These are phyloP conservation scores for Candida buenavistaensis DNA, from an alignment of 1,139 yeast species.

Conservation along the genomic window DNA sequence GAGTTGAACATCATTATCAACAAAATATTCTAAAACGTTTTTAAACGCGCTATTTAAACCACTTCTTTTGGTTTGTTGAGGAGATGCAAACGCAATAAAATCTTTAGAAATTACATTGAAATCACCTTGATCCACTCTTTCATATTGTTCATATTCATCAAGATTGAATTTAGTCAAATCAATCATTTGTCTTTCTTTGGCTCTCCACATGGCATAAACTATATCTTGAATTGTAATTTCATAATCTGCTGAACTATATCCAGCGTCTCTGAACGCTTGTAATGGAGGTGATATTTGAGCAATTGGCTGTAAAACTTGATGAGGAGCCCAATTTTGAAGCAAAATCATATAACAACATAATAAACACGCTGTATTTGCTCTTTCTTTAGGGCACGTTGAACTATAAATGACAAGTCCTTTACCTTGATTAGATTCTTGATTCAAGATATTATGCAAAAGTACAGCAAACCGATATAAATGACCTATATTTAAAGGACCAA, in stretches of 20 bases:
- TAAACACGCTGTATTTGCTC: slow-evolving; percentile 94
- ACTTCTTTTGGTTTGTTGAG: slow-evolving; percentile 65
- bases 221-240: slow-evolving; percentile 91
- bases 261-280: slow-evolving; percentile 95
- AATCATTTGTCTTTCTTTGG: slow-evolving; percentile 88
- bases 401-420: slow-evolving; percentile 92
- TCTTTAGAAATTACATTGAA: slow-evolving; percentile 89
- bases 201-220: slow-evolving; percentile 96
- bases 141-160: slow-evolving; percentile 92
- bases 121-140: slow-evolving; percentile 96
- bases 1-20: slow-evolving; percentile 70
- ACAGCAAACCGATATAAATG: slow-evolving; percentile 94
- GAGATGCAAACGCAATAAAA: slow-evolving; percentile 96
- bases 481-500: slow-evolving; percentile 94
- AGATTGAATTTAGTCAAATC: slow-evolving; percentile 86
- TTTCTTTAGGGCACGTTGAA: slow-evolving; percentile 71
- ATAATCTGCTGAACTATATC: slow-evolving; percentile 92
- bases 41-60: slow-evolving; percentile 71
- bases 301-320: slow-evolving; percentile 91
- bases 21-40: slow-evolving; percentile 77
- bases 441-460: slow-evolving; percentile 83
- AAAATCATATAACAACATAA: slow-evolving; percentile 92
- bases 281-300: slow-evolving; percentile 92
- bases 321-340: slow-evolving; percentile 98
- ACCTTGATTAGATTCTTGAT: slow-evolving; percentile 79